These are phyloP conservation scores for Melaleuca quinquenervia DNA, from an alignment of 345 rosid genomes.

Conservation along the genomic window DNA sequence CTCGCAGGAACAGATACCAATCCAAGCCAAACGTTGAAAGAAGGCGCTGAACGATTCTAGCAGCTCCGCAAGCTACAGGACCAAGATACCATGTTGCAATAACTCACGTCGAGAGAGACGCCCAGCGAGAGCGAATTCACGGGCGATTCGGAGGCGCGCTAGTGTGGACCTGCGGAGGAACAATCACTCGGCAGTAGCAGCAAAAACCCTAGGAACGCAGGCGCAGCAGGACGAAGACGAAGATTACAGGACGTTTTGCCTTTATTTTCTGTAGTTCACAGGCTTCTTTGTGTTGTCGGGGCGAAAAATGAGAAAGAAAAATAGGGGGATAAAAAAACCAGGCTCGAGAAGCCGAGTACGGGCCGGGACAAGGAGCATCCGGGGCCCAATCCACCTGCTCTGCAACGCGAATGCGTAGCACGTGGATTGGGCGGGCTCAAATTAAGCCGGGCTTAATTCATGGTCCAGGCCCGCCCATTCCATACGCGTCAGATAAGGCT, in stretches of 20 bases:
- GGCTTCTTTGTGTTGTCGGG: neutral
- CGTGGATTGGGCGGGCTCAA: neutral
- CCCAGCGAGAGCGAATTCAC: neutral
- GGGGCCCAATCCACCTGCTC: neutral
- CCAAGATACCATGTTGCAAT: neutral
- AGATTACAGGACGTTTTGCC: neutral
- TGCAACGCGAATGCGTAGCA: neutral
- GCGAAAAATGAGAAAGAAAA: neutral
- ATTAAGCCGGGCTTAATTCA: neutral
- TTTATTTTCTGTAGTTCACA: neutral
- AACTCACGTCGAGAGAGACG: neutral
- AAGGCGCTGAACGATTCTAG: neutral
- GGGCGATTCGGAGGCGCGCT: neutral
- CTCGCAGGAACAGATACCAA: conserved; percentile 2
- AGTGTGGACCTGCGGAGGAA: neutral
- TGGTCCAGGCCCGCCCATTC: too few relatives aligned
- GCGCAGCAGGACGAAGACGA: neutral
- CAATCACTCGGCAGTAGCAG: neutral
- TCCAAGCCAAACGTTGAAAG: neutral
- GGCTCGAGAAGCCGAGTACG: neutral
- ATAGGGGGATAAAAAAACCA: neutral
- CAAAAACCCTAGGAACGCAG: neutral
- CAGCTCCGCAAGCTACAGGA: neutral
- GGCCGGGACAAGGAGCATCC: neutral
- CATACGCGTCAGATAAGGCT: too few relatives aligned